Evolutionary conservation across 2,329 filamentous ascomycete genomes (phyloP).

Genomic region (Dactylellina drechsleri): DNA sequence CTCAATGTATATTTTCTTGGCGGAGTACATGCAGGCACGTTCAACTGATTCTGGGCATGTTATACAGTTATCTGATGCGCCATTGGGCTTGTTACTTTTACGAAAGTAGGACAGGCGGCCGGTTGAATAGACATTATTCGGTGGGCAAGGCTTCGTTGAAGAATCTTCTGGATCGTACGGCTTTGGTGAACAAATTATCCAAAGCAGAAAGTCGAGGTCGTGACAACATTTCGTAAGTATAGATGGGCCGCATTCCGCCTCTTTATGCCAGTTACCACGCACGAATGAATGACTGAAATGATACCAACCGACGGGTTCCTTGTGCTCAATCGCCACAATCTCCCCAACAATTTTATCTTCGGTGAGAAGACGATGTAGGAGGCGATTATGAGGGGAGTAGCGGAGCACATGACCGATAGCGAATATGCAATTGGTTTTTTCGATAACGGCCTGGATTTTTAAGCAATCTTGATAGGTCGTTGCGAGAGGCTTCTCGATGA

Average conservation of each 20-base stretch:
- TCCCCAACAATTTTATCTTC: conserved; percentile 82
- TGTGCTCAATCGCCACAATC: conserved; percentile 85
- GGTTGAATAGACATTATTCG: conserved; percentile 77
- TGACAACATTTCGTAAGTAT: conserved; percentile 96
- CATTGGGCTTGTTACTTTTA: conserved; percentile 75
- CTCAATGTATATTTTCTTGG: conserved; percentile 82
- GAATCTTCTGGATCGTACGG: conserved; percentile 60
- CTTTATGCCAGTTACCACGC: conserved; percentile 89
- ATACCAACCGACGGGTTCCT: conserved; percentile 95
- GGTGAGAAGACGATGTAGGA: conserved; percentile 80
- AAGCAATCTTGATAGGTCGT: conserved; percentile 82
- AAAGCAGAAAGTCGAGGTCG: conserved; percentile 91
- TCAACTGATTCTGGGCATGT: conserved; percentile 74
- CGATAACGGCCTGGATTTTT: conserved; percentile 53
- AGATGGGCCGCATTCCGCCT: conserved; percentile 78
- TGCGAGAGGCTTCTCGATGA: conserved; percentile 94
- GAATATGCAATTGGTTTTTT: conserved; percentile 69
- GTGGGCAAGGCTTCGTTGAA: conserved; percentile 71
- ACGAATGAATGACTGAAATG: conserved; percentile 93
- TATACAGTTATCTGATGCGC: conserved; percentile 83
- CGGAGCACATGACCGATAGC: conserved; percentile 93
- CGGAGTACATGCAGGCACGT: conserved; percentile 81
- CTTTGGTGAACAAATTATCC: conserved; percentile 82
- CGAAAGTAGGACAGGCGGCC: conserved; percentile 83
- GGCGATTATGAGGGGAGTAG: conserved; percentile 91